Conservation (phyloP, 2,329 filamentous ascomycete species). For the Biscogniauxia marginata region DNA sequence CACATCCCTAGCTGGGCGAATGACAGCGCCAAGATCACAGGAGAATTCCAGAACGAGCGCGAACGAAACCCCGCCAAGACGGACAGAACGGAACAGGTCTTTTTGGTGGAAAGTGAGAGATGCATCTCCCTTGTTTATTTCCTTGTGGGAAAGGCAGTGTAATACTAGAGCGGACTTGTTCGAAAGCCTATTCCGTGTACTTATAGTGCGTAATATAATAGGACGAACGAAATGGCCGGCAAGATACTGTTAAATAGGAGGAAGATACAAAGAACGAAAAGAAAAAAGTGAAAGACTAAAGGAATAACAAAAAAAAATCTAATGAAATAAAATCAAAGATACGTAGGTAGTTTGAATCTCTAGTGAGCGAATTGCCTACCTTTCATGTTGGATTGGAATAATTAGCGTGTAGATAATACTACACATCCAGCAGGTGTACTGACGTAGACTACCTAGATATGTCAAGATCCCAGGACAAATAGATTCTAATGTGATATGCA, state of each 20-base stretch:
- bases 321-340: background rate
- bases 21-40: background rate
- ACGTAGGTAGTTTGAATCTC: too few species aligned
- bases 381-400: too few species aligned
- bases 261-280: background rate
- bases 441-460: too few species aligned
- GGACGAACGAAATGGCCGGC: background rate
- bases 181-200: conserved; percentile 3
- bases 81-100: background rate
- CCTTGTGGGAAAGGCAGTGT: conserved; percentile 4
- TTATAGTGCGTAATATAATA: background rate
- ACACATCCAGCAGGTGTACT: too few species aligned
- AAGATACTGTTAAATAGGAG: too few species aligned
- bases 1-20: background rate
- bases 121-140: background rate
- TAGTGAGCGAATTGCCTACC: too few species aligned
- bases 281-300: background rate
- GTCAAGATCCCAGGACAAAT: too few species aligned
- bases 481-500: too few species aligned
- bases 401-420: too few species aligned
- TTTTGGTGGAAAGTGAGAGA: background rate
- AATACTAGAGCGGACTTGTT: conserved; percentile 1
- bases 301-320: background rate
- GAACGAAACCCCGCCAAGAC: background rate
- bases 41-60: background rate